Base-by-base conservation (phyloP, 140 eudicot genomes). In the Oenanthe javanica region DNA sequence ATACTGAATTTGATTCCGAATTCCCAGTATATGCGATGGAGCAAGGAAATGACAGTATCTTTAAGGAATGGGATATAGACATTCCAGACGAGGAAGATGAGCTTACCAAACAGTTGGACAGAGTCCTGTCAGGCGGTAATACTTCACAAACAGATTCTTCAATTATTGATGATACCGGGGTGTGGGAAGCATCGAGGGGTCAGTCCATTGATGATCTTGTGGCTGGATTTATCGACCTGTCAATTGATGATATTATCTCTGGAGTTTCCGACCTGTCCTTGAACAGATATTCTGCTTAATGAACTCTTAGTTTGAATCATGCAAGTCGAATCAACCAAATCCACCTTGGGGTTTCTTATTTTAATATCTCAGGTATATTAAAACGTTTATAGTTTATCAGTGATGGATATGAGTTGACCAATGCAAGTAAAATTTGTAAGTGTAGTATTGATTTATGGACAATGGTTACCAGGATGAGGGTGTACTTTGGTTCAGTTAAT, bases 1-100 rank as follows among this genome's bases (percentile, higher is more conserved):
- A 12, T 48, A n/a, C 78, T 75, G 78, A 75, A 13, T 11, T 75
- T 7, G 78, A 47, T 75, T 49, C 61, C 7, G 18, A 7, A 11
- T 75, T 75, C 48, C 59, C 78, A 21, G 78, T 8, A 25, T 23
- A 23, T 47, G 78, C 2, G 9, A 25, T 75, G n/a, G 61, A 48
- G 42, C 43, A 52, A 48, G 13, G 21, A 47, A 23, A 52, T 23
- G 61, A 75, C 36, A 27, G 31, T 48, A 75, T 75, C n/a, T 75
- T 75, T 27, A 48, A 48, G 45, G 78, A 46, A 59, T 75, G 78
- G 78, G 78, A 75, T 47, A n/a, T 75, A 25, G 61, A 23, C 36
- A 47, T 75, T 75, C 78, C 78, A 47, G 59, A 31, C 1, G 61
- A 23, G 63, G 78, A 75, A 75, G 78, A 75, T 13, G 78, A 75